Base-by-base conservation (phyloP, 2,329 filamentous ascomycete genomes). In the Colletotrichum navitas region DNA sequence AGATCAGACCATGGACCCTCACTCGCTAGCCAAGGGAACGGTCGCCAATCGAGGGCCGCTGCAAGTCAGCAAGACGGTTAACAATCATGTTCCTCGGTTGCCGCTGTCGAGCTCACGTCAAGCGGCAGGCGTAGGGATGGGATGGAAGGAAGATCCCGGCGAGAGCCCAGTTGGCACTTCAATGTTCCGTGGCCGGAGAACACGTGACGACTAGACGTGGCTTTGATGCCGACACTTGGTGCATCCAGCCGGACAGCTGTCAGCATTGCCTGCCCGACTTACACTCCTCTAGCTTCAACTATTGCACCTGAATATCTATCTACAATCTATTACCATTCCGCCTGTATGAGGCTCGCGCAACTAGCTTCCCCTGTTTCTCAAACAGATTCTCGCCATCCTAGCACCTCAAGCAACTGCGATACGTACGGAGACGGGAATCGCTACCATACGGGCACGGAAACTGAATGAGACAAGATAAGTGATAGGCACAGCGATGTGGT, bases 41-140 rank as follows among this genome's bases (percentile, higher is more conserved):
- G 24, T 54, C 65, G 49, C 69, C 49, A 18, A 36, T 64, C 21
- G 39, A 34, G 54, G 56, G 32, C 29, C 58, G 47, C 59, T 54
- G 26, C 52, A 47, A 61, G 52, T 47, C 65, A 69, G 54, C 34
- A 45, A 21, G n/a, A 21, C 24, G 29, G 32, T 36, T 59, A n/a
- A 64, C 36, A 43, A 39, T 47, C 45, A 24, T 47, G 7, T 45
- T 71, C 29, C n/a, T 64, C 54, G 36, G 29, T 60, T 55, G 54
- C 65, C 69, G 68, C 58, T 43, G 39, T 55, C 8, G 36, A 56
- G 65, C 68, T 68, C 65, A 54, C 47, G 65, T 58, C 68, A 71
- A 63, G 65, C 59, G 65, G 68, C 39, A 71, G 34, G 45, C 34
- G 58, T 55, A 65, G 69, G 24, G 65, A 36, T 26, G 34, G 36